Evolutionary conservation across 176 grass and related monocot species (phyloP), one percentile per base, ranked within the genome.

Genomic region (Cymbopogon citratus): DNA sequence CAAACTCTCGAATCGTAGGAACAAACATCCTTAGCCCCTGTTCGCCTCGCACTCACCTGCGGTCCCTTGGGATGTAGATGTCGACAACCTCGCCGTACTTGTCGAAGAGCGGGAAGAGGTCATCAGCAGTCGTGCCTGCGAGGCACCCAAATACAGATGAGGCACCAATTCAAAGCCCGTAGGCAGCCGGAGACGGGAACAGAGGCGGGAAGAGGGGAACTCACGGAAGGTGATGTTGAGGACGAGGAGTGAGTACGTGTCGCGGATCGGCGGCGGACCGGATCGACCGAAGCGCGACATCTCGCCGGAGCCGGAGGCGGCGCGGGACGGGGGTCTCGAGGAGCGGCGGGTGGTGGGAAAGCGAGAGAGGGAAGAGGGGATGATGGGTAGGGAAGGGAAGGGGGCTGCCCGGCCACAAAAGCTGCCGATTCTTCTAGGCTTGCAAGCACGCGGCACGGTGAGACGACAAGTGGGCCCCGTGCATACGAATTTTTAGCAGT

Each of bases 271-370:
- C 33, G 96, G 92, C 36, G 96, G 96, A 21, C 96, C 96, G 9
- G 91, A 98, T 61, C 96, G 88, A 1, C 96, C 92, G 68, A 98
- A 98, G 80, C 87, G 96, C 26, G 96, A 98, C 96, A 98, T 98
- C 77, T 80, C 77, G 43, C 67, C 77, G 71, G 59, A 71, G 67
- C 10, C 63, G 44, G 65, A 27, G 86, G 46, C 43, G 66, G 80
- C 5, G 70, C 26, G 75, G 43, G 12, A 54, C 2, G 36, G 21
- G 38, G n/a, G 12, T 8, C 54, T 77, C 76, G 85, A 67, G 75
- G 81, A 87, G 78, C 72, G 80, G 86, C 36, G 69, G 27, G 63
- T 41, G 79, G 18, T 19, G 35, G 35, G 15, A 18, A 35, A 19
- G 24, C 21, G 54, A 85, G 23, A n/a, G 12, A 61, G 61, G 26